A percentile compares a stretch with the other conserved stretches of the same genome.
phyloP scores from a whole-genome alignment of 1,139 yeast genomes.

The Geotrichum restrictum region DNA sequence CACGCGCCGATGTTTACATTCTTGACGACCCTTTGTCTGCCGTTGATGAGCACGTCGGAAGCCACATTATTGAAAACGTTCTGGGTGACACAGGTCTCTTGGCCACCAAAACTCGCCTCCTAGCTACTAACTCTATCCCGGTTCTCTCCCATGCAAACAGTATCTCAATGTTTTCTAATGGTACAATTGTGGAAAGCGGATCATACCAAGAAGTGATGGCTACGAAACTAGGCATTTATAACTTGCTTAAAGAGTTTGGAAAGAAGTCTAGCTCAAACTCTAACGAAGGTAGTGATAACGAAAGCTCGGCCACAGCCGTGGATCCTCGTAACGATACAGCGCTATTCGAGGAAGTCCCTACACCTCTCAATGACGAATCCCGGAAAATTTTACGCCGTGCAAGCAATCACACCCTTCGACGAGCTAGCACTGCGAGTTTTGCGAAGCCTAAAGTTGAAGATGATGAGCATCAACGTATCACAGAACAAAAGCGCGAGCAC shows the following conservation, averaged over 20 bases:
- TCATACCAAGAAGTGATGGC: conserved; percentile 31
- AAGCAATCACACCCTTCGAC: conserved; percentile 50
- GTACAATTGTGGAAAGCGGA: conserved; percentile 48
- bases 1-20: conserved; percentile 75
- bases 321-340: conserved; percentile 10
- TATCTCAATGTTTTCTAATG: conserved; percentile 56
- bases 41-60: conserved; percentile 81
- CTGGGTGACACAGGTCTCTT: conserved; percentile 63
- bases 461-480: conserved; percentile 32
- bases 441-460: conserved; percentile 48
- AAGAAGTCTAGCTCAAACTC: conserved; percentile 6
- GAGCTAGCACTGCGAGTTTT: conserved; percentile 69
- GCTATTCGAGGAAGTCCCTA: conserved; percentile 5
- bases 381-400: conserved; percentile 30
- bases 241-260: conserved; percentile 39
- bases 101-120: conserved; percentile 63
- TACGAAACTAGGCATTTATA: conserved; percentile 28
- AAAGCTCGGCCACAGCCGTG: neutral
- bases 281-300: neutral
- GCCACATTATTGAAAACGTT: conserved; percentile 56
- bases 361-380: neutral
- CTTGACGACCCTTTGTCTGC: conserved; percentile 80
- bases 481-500: conserved; percentile 48
- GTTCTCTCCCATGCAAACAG: conserved; percentile 66
- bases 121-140: conserved; percentile 76